Base-by-base conservation (phyloP, 2,329 filamentous ascomycete species). In the Didymella lethalis region DNA sequence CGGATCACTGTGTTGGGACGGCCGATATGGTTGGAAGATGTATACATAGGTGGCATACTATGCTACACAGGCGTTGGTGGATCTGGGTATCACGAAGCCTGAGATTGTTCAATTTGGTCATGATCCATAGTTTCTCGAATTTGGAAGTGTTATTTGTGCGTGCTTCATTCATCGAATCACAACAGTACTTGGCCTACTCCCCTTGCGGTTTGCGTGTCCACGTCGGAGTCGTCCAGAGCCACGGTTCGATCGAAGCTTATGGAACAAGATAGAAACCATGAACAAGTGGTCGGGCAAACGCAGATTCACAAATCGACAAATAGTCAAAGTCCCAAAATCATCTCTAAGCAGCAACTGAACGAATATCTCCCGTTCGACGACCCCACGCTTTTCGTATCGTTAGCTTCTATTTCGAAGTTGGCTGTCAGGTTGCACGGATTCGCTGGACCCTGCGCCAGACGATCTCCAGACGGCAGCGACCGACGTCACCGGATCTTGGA, bases 41-140 rank as follows among this genome's bases (percentile, higher is more conserved):
- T 20, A 34, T n/a, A 43, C 20, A 44, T 23, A 20, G 7, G n/a
- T 23, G 31, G 18, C 20, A 40, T 3, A n/a, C 7, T 56, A 11
- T 31, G 38, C 62, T 67, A 62, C 64, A 66, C 57, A 50, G 71
- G 72, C 70, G 70, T 74, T 74, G 61, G 63, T 59, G 61, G 63
- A 59, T 53, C 63, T 62, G 60, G 48, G 58, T 54, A 43, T 48
- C 32, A 66, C 64, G 31, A 67, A 34, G 18, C 28, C 28, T 49
- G 41, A 23, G 25, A 26, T 16, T 50, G 31, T 14, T 28, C 8
- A 36, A 1, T 55, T 57, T 62, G 54, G 47, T 52, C 54, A 45
- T 62, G 58, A 63, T 50, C 57, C 62, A 62, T 8, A 26, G 41
- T 41, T 20, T 12, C 12, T 5, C 23, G 25, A 10, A 48, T 12